phyloP scores from a whole-genome alignment of 2,329 filamentous ascomycete genomes.

The Pseudogymnoascus sp. region DNA sequence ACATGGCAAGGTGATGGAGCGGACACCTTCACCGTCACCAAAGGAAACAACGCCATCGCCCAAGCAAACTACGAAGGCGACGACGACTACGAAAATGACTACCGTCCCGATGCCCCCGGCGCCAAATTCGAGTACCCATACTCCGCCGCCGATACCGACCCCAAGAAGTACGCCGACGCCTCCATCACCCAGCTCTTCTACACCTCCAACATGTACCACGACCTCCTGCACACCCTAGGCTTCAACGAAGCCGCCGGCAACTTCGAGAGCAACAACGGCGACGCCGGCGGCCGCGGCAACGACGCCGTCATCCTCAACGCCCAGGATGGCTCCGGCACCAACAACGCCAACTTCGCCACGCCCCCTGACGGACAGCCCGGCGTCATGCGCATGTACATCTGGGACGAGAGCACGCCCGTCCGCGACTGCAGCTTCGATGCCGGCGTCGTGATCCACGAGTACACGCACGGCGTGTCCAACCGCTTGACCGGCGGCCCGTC shows the following conservation, averaged over 20 bases:
- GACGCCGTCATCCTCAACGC: slow-evolving; percentile 48
- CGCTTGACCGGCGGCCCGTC: slow-evolving; percentile 36
- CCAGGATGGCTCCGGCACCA: slow-evolving; percentile 45
- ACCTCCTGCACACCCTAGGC: slow-evolving; percentile 47
- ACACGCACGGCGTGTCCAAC: slow-evolving; percentile 40
- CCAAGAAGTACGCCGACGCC: slow-evolving; percentile 40
- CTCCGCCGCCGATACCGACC: slow-evolving; percentile 29
- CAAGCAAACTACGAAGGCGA: slow-evolving; percentile 43
- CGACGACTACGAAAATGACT: slow-evolving; percentile 38
- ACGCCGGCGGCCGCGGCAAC: slow-evolving; percentile 40
- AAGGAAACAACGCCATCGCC: slow-evolving; percentile 51
- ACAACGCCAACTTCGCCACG: slow-evolving; percentile 51
- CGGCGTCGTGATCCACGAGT: slow-evolving; percentile 52
- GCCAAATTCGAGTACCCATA: slow-evolving; percentile 41
- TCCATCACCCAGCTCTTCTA: slow-evolving; percentile 53
- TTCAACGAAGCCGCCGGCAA: slow-evolving; percentile 52
- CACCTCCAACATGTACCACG: slow-evolving; percentile 50
- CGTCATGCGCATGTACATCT: slow-evolving; percentile 53
- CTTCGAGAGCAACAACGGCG: slow-evolving; percentile 50
- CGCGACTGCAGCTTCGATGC: slow-evolving; percentile 51
- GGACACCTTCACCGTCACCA: slow-evolving; percentile 42
- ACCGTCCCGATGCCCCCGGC: slow-evolving; percentile 37
- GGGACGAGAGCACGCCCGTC: slow-evolving; percentile 38
- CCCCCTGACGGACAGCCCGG: slow-evolving; percentile 42
- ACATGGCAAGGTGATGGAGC: slow-evolving; percentile 44